These are phyloP conservation scores for Zygoascus ofunaensis DNA, from an alignment of 805 yeast species.

Conservation along the genomic window DNA sequence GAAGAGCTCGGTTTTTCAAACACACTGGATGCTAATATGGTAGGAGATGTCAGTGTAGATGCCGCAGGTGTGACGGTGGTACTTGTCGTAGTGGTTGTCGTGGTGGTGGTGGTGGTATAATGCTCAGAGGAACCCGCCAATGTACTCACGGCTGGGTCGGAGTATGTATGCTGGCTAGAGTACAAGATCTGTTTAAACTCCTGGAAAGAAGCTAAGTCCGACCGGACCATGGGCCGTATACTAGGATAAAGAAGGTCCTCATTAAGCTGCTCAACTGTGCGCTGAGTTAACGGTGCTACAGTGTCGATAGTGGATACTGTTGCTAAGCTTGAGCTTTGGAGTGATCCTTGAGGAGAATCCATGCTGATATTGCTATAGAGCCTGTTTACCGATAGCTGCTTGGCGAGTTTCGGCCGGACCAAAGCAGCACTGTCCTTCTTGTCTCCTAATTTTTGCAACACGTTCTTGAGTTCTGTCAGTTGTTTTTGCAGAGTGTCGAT, in stretches of 20 bases:
- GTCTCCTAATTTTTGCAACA: slow-evolving; percentile 49
- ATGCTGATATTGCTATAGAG: background rate
- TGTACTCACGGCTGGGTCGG: background rate
- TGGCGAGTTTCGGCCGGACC: background rate
- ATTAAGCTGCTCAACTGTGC: background rate
- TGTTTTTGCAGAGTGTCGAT: slow-evolving; percentile 60
- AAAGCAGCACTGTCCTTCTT: slow-evolving; percentile 15
- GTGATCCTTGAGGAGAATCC: background rate
- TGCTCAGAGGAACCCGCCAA: too few relatives aligned
- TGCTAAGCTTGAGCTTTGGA: background rate
- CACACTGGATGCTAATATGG: background rate
- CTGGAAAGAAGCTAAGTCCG: slow-evolving; percentile 4
- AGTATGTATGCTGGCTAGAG: background rate
- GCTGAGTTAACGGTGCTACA: background rate
- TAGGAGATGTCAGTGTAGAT: background rate
- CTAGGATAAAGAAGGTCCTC: background rate
- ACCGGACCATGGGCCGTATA: slow-evolving; percentile 8
- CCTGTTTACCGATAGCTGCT: background rate
- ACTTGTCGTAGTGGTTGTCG: background rate
- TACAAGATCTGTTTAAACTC: slow-evolving; percentile 1
- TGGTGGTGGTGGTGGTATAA: background rate
- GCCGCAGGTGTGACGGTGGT: background rate
- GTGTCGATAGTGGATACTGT: background rate
- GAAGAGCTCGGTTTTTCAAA: background rate
- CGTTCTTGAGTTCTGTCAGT: slow-evolving; percentile 50